Conservation (phyloP, 2,329 filamentous ascomycete species). For the Orbilia ellipsospora region DNA sequence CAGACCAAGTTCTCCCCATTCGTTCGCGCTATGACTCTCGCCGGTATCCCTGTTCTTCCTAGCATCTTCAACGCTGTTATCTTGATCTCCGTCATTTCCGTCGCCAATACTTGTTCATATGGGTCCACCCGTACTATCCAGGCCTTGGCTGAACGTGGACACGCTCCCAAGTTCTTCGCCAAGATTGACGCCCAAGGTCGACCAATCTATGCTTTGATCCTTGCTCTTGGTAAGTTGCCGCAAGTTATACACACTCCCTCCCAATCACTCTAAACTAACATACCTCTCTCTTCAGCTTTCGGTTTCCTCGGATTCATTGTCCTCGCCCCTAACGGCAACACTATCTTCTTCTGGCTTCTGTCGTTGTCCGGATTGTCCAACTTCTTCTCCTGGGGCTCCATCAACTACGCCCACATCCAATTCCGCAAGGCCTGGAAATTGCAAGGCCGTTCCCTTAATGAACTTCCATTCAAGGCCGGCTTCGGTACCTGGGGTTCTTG, state of each 20-base stretch:
- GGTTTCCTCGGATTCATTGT: constrained; percentile 54
- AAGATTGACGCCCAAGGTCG: constrained; percentile 66
- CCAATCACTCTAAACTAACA: background rate
- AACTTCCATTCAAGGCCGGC: constrained; percentile 73
- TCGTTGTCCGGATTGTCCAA: constrained; percentile 72
- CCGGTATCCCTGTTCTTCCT: constrained; percentile 67
- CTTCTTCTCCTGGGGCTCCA: constrained; percentile 74
- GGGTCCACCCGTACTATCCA: constrained; percentile 70
- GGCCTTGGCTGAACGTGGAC: constrained; percentile 66
- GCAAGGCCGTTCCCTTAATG: constrained; percentile 71
- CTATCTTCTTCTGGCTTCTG: constrained; percentile 73
- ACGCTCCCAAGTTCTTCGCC: constrained; percentile 64
- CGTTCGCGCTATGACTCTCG: constrained; percentile 67
- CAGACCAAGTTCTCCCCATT: constrained; percentile 64
- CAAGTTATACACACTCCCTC: constrained; percentile 57
- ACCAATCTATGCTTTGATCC: constrained; percentile 61
- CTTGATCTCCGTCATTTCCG: constrained; percentile 67
- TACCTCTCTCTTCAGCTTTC: constrained; percentile 15
- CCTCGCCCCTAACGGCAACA: constrained; percentile 63
- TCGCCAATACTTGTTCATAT: constrained; percentile 68
- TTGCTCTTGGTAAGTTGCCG: constrained; percentile 66
- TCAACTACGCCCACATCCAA: constrained; percentile 75
- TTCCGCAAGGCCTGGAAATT: constrained; percentile 72
- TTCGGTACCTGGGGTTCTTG: constrained; percentile 73
- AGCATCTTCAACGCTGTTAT: constrained; percentile 69